Conservation (phyloP, 495 filamentous ascomycete species). For the Penicillium argentinense region DNA sequence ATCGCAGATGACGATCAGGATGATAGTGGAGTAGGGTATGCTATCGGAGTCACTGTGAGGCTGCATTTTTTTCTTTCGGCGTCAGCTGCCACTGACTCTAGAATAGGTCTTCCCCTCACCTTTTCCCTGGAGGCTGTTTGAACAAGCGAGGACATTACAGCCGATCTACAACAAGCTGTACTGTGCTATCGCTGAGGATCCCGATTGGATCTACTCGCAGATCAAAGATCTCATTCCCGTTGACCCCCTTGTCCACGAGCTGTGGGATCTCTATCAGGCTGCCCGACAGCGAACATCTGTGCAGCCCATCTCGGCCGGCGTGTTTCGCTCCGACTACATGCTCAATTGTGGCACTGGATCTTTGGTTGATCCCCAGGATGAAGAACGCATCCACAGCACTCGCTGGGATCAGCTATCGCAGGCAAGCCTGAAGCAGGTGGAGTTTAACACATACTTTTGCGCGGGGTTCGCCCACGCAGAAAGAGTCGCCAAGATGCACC, state of each 20-base stretch:
- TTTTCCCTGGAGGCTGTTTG: constrained; percentile 70
- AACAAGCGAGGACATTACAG: constrained; percentile 66
- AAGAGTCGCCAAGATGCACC: constrained; percentile 66
- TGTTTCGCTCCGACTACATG: constrained; percentile 94
- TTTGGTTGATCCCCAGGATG: too few relatives aligned
- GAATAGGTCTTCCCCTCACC: constrained; percentile 64
- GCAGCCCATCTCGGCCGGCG: constrained; percentile 67
- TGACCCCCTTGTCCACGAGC: constrained; percentile 66
- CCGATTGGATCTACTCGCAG: constrained; percentile 59
- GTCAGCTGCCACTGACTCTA: background rate
- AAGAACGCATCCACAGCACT: too few relatives aligned
- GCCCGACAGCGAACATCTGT: constrained; percentile 62
- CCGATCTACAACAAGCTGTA: constrained; percentile 80
- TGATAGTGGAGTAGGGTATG: constrained; percentile 61
- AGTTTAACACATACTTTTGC: constrained; percentile 90
- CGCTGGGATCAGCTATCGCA: background rate
- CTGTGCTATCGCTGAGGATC: constrained; percentile 70
- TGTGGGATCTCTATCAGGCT: constrained; percentile 72
- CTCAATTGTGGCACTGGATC: constrained; percentile 63
- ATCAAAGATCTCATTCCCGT: constrained; percentile 51
- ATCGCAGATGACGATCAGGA: constrained; percentile 53
- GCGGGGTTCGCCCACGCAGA: constrained; percentile 66
- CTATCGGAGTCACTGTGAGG: constrained; percentile 71
- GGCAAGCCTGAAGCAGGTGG: constrained; percentile 73
- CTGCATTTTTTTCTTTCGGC: background rate